A percentile compares a stretch with the other conserved stretches of the same genome.
Evolutionary conservation across 2,329 filamentous ascomycete genomes (phyloP).

Genomic region (Arthrobotrys sphaeroides): DNA sequence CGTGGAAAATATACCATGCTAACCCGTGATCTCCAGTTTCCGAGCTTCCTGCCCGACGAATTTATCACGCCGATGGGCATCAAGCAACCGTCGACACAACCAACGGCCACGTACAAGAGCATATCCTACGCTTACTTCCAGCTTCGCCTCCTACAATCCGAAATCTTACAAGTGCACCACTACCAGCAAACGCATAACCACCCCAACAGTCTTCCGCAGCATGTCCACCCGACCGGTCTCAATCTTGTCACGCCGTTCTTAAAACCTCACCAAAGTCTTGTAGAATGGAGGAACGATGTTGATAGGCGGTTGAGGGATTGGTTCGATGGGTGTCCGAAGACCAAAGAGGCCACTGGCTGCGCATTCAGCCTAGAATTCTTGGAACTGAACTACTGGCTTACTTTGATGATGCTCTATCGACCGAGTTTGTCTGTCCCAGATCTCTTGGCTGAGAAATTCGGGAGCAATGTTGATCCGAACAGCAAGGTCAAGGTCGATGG

Average conservation of each 20-base stretch:
- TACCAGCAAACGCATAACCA: constrained; percentile 80
- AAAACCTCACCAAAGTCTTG: constrained; percentile 82
- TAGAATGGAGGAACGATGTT: constrained; percentile 87
- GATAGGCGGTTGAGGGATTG: constrained; percentile 84
- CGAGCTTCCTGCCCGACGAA: constrained; percentile 84
- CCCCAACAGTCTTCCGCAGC: constrained; percentile 46
- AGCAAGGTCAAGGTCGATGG: constrained; percentile 52
- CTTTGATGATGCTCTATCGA: constrained; percentile 92
- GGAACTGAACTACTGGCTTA: constrained; percentile 97
- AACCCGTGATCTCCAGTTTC: constrained; percentile 67
- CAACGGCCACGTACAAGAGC: constrained; percentile 83
- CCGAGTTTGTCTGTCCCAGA: constrained; percentile 88
- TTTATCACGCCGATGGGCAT: constrained; percentile 86
- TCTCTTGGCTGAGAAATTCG: constrained; percentile 81
- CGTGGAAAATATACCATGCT: not conserved
- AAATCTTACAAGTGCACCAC: constrained; percentile 92
- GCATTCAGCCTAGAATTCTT: constrained; percentile 88
- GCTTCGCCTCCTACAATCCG: constrained; percentile 85
- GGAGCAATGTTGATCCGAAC: constrained; percentile 56
- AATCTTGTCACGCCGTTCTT: constrained; percentile 84
- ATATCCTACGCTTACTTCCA: constrained; percentile 93
- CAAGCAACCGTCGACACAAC: constrained; percentile 64
- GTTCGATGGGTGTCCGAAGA: constrained; percentile 81
- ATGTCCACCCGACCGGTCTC: constrained; percentile 48
- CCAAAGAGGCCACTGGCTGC: constrained; percentile 79